Evolutionary conservation across 345 rosid species (phyloP).

Genomic region (Turritis glabra): DNA sequence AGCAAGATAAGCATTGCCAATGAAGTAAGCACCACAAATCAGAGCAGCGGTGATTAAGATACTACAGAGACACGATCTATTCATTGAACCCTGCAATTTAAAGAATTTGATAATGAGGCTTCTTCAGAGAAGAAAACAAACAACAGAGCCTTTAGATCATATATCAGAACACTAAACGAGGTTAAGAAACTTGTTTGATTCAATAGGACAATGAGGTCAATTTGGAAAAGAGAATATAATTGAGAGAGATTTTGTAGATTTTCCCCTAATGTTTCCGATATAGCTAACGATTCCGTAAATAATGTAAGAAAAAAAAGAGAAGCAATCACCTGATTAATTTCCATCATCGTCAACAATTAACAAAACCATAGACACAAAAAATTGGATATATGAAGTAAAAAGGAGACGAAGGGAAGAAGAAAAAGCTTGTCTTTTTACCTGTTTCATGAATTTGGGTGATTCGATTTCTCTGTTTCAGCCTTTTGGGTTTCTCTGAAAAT

Average conservation of each 20-base stretch:
- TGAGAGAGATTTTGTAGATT: background rate
- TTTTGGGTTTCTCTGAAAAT: constrained; percentile 16
- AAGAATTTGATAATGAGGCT: background rate
- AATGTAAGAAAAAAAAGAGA: constrained; percentile 9
- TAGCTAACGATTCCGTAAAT: background rate
- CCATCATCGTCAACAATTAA: background rate
- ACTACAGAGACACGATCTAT: constrained; percentile 59
- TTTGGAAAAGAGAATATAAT: background rate
- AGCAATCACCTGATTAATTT: background rate
- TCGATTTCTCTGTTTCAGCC: constrained; percentile 17
- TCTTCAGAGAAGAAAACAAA: background rate
- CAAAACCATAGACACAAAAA: background rate
- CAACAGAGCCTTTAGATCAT: constrained; percentile 2
- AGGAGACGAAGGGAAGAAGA: background rate
- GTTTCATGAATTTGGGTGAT: constrained; percentile 24
- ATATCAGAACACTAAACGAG: background rate
- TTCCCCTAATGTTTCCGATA: background rate
- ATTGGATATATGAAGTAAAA: background rate
- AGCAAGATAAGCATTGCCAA: constrained; percentile 47
- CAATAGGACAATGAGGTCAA: background rate
- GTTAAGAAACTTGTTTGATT: background rate
- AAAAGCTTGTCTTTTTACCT: constrained; percentile 17
- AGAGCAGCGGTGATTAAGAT: constrained; percentile 49
- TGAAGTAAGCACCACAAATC: constrained; percentile 61
- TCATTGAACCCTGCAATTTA: constrained; percentile 46